Percentiles rank a stretch among this genome's conserved stretches.
Conservation (phyloP, 768 basidiomycete species). For the Termitomyces sp. region DNA sequence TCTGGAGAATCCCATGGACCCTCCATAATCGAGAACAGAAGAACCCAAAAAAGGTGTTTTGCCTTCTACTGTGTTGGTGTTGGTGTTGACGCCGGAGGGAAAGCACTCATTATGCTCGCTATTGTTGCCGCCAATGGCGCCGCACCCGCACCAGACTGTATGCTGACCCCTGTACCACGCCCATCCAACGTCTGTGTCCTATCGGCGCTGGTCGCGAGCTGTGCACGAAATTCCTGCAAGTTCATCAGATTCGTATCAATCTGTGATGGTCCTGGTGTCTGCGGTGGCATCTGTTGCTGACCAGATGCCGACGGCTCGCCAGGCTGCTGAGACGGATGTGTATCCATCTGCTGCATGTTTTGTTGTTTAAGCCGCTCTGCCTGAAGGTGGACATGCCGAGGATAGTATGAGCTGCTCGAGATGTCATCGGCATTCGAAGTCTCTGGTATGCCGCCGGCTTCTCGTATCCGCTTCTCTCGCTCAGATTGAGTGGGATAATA, state of each 20-base stretch:
- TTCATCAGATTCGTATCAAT: neutral
- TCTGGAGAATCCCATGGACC: neutral
- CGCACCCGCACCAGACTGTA: conserved; percentile 16
- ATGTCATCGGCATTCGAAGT: conserved; percentile 24
- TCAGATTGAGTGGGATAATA: conserved; percentile 36
- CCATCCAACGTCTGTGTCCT: conserved; percentile 2
- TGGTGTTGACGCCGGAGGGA: conserved; percentile 30
- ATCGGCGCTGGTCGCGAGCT: conserved; percentile 3
- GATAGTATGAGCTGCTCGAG: conserved; percentile 39
- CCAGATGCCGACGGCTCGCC: neutral
- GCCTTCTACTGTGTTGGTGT: conserved; percentile 9
- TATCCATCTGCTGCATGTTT: neutral
- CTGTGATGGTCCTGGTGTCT: conserved; percentile 1
- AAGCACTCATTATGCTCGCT: conserved; percentile 73
- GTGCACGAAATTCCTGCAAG: conserved; percentile 7
- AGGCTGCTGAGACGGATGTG: neutral
- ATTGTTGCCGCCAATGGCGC: conserved; percentile 48
- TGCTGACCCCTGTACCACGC: neutral
- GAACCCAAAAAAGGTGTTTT: neutral
- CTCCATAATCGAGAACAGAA: neutral
- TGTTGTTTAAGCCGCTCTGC: conserved; percentile 29
- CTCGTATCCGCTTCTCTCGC: conserved; percentile 27
- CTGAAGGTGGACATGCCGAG: conserved; percentile 35
- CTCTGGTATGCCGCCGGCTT: conserved; percentile 22
- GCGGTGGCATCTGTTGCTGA: neutral